Percentiles rank a stretch among this genome's conserved stretches.
Evolutionary conservation across 441 rosid genomes (phyloP).

Genomic region (Brassica balearica): DNA sequence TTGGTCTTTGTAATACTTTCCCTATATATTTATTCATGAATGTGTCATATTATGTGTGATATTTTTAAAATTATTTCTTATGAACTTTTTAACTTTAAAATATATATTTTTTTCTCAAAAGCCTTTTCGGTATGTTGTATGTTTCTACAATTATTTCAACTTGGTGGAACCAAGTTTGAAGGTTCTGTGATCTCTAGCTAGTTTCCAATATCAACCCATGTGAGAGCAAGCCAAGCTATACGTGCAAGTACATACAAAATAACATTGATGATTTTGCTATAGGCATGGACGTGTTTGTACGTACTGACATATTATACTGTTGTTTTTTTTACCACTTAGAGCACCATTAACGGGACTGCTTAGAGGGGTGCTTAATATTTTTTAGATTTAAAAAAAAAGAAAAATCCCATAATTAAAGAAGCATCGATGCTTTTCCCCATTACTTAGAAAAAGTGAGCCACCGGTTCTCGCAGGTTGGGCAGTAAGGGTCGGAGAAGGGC

Average conservation of each 20-base stretch:
- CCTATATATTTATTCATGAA: conserved; percentile 26
- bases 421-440: too few relatives aligned
- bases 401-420: too few relatives aligned
- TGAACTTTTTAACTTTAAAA: background rate
- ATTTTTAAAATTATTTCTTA: background rate
- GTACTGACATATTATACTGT: conserved; percentile 29
- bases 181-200: conserved; percentile 28
- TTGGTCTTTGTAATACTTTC: conserved; percentile 8
- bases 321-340: conserved; percentile 11
- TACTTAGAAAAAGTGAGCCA: too few relatives aligned
- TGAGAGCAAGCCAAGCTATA: conserved; percentile 37
- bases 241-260: conserved; percentile 21
- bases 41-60: conserved; percentile 25
- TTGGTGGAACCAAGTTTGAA: conserved; percentile 41
- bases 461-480: too few relatives aligned
- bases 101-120: too few relatives aligned
- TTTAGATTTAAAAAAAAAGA: too few relatives aligned
- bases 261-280: conserved; percentile 19
- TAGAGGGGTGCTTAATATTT: too few relatives aligned
- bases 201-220: conserved; percentile 37
- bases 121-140: background rate
- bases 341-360: too few relatives aligned
- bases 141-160: conserved; percentile 24
- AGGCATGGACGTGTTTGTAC: conserved; percentile 22
- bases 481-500: too few relatives aligned